Conservation (phyloP, 2,329 filamentous ascomycete genomes). For the Apiospora phragmitis region DNA sequence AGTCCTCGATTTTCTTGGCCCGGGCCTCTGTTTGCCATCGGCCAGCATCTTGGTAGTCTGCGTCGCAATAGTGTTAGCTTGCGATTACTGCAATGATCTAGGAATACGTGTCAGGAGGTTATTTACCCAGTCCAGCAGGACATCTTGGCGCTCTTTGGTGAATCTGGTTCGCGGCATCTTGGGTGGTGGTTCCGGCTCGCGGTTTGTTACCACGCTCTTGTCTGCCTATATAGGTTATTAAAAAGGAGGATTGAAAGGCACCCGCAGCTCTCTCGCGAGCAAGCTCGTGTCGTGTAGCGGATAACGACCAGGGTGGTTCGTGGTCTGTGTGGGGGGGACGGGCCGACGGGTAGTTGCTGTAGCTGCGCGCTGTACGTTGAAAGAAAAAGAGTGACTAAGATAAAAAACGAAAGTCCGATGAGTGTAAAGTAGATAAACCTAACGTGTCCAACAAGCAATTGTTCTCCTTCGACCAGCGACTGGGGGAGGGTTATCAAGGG, state of each 20-base stretch:
- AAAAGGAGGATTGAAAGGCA: neutral
- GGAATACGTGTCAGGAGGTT: slow-evolving; percentile 34
- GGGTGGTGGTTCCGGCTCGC: slow-evolving; percentile 2
- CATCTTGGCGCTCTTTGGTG: slow-evolving; percentile 15
- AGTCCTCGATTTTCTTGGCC: slow-evolving; percentile 50
- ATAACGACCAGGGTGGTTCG: neutral
- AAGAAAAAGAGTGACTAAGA: neutral
- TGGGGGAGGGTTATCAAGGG: neutral
- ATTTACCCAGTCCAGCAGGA: slow-evolving; percentile 17
- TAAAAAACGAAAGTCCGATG: neutral
- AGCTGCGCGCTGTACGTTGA: neutral
- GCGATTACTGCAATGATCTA: neutral
- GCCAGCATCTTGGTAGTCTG: slow-evolving; percentile 31
- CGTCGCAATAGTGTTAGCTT: slow-evolving; percentile 5
- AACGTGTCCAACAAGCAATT: neutral
- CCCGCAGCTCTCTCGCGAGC: neutral
- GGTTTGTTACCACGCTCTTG: neutral
- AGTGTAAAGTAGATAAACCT: neutral
- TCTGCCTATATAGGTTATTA: neutral
- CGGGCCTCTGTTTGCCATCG: slow-evolving; percentile 23
- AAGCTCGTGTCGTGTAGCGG: neutral
- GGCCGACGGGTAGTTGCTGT: neutral
- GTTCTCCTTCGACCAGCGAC: slow-evolving; percentile 6
- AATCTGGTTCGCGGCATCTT: slow-evolving; percentile 16
- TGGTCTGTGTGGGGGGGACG: neutral